phyloP scores from a whole-genome alignment of 345 rosid genomes.

The Mercurialis annua region DNA sequence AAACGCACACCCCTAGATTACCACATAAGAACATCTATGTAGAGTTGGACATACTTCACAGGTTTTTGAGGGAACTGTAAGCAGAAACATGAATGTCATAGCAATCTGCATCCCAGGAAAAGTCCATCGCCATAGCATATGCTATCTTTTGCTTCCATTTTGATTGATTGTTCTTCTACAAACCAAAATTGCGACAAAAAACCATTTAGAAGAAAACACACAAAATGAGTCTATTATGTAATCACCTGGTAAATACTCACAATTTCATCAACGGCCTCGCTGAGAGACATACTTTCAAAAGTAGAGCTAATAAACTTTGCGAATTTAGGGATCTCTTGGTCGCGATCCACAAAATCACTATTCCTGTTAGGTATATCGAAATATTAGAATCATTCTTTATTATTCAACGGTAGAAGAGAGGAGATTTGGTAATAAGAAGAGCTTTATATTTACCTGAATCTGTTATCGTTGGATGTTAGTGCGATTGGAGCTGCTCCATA shows the following conservation, averaged over 20 bases:
- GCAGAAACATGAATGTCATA: constrained; percentile 60
- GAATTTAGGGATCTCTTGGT: constrained; percentile 32
- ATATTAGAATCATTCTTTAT: constrained; percentile 6
- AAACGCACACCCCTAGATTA: too few species aligned
- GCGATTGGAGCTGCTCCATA: constrained; percentile 65
- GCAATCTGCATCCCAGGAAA: constrained; percentile 63
- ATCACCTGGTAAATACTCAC: constrained; percentile 37
- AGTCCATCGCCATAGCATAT: constrained; percentile 60
- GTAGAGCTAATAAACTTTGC: constrained; percentile 40
- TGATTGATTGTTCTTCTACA: constrained; percentile 42
- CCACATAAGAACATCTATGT: neutral
- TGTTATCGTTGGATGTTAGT: constrained; percentile 26
- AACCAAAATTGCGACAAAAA: neutral
- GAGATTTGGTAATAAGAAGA: neutral
- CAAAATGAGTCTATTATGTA: neutral
- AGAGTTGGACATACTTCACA: constrained; percentile 34
- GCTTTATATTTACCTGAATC: constrained; percentile 34
- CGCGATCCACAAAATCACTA: constrained; percentile 37
- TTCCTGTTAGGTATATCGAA: neutral
- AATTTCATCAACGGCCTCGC: constrained; percentile 56
- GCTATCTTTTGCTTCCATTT: constrained; percentile 45
- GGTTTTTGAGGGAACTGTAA: constrained; percentile 39
- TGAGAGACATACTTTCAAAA: constrained; percentile 46
- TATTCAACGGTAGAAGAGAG: neutral
- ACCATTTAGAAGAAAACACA: neutral